These are phyloP conservation scores for Geosmithia flava DNA, from an alignment of 2,329 filamentous ascomycete species.

Conservation along the genomic window DNA sequence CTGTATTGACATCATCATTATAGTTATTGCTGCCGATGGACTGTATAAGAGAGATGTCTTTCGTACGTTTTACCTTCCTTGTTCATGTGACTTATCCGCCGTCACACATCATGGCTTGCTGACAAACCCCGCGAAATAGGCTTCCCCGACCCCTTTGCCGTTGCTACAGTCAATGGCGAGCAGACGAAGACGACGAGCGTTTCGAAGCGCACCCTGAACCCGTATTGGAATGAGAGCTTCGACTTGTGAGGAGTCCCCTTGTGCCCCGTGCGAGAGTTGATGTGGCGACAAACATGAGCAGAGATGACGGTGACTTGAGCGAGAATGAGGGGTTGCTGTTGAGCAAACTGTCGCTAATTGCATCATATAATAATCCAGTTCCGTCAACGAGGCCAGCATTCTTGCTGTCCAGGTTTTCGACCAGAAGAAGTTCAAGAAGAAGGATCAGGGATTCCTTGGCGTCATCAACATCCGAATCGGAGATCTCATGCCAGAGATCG, in stretches of 20 bases:
- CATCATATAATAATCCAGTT: constrained; percentile 36
- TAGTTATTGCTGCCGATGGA: constrained; percentile 97
- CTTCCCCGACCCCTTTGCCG: constrained; percentile 94
- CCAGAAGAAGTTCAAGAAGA: constrained; percentile 99
- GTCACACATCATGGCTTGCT: not conserved
- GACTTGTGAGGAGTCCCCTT: constrained; percentile 60
- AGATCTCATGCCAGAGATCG: constrained; percentile 75
- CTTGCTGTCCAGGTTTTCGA: constrained; percentile 97
- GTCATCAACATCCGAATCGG: constrained; percentile 96
- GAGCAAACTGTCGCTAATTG: not conserved
- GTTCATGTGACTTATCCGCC: not conserved
- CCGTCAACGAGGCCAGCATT: constrained; percentile 89
- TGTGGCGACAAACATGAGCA: not conserved
- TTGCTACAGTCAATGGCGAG: constrained; percentile 93
- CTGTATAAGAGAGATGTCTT: constrained; percentile 99
- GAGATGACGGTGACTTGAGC: not conserved
- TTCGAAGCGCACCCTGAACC: constrained; percentile 94
- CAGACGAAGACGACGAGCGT: constrained; percentile 97
- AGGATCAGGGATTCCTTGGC: constrained; percentile 96
- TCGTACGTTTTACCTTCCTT: constrained; percentile 47
- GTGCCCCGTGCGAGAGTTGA: not conserved
- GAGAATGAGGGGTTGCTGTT: not conserved
- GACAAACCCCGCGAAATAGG: constrained; percentile 40
- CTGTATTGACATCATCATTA: constrained; percentile 23
- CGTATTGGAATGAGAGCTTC: constrained; percentile 99